These are phyloP conservation scores for Pseudomonodictys pantanalensis DNA, from an alignment of 495 filamentous ascomycete genomes.

Conservation along the genomic window DNA sequence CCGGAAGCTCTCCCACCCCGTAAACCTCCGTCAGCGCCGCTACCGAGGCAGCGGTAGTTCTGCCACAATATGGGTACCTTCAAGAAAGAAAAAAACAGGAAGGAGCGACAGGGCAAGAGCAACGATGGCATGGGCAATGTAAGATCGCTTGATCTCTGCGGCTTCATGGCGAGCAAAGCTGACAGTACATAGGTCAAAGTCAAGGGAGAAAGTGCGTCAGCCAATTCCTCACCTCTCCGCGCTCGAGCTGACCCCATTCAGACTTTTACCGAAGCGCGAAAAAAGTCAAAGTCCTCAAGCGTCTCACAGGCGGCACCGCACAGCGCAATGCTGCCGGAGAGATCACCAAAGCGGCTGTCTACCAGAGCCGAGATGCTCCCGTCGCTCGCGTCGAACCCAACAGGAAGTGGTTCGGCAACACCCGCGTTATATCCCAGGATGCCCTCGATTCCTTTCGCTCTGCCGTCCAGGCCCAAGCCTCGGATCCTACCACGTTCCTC, in stretches of 20 bases:
- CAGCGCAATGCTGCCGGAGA: slow-evolving; percentile 71
- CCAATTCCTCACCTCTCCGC: no score
- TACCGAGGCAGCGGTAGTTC: neutral
- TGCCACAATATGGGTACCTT: slow-evolving; percentile 79
- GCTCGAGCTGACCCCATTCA: no score
- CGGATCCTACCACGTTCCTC: slow-evolving; percentile 88
- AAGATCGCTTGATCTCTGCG: neutral
- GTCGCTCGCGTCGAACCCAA: slow-evolving; percentile 88
- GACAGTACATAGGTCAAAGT: slow-evolving; percentile 51
- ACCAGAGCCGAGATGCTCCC: slow-evolving; percentile 75
- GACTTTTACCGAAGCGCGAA: slow-evolving; percentile 63
- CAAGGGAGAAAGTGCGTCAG: slow-evolving; percentile 98
- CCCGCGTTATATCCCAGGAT: slow-evolving; percentile 67
- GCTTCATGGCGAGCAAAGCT: neutral
- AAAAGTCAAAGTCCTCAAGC: slow-evolving; percentile 80
- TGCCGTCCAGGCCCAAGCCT: slow-evolving; percentile 83
- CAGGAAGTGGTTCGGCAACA: slow-evolving; percentile 79
- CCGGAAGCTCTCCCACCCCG: neutral
- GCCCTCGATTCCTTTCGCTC: slow-evolving; percentile 80
- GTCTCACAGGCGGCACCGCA: slow-evolving; percentile 79
- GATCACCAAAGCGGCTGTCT: slow-evolving; percentile 78
- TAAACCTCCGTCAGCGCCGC: neutral
- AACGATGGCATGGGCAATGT: slow-evolving; percentile 82
- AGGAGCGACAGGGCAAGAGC: slow-evolving; percentile 74
- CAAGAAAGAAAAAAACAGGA: slow-evolving; percentile 87